Base-by-base conservation (phyloP, 345 rosid species). In the Ailanthus altissimus region DNA sequence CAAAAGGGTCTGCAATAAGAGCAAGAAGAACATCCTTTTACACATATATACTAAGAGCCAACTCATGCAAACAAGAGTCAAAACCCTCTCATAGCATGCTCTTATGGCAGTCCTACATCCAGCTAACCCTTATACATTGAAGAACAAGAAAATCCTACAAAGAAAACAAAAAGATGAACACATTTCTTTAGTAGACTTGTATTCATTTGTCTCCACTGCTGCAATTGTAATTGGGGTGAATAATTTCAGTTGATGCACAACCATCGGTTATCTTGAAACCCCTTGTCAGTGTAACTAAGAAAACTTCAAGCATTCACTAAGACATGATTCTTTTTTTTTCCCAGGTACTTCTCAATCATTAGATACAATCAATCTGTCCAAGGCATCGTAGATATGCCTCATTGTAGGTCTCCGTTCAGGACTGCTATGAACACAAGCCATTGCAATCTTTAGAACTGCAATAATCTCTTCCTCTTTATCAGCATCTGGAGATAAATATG, bases 381-480 rank as follows among this genome's bases (percentile, higher is more conserved):
- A 84, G 36, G 81, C 84, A 79, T 92, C 97, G 0, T 77, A 87
- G 58, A 93, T 87, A 49, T 91, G 83, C 88, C 90, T 90, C 97
- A 92, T 92, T 40, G 93, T 73, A 60, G 97, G 99, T 82, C 99
- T 90, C 86, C 86, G 83, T 79, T 92, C 98, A 2, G 98, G 94
- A 84, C 78, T 88, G 77, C 79, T 82, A 63, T 89, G 88, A 71
- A 90, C 92, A 57, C 99, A 93, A 60, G 93, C 93, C 79, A 96
- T 86, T 14, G 97, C 93, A n/a, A 94, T 84, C 86, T 92, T 93
- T 54, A 96, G 82, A 78, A 92, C 95, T 20, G 86, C 87, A 12
- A 96, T 84, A 26, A 96, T 89, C 86, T 93, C 97, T 72, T 93
- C 98, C 85, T 96, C 97, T 76, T 87, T 90, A 28, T 92, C 93